Evolutionary conservation across 805 yeast species (phyloP).

Genomic region (Naumovozyma dairenensis): DNA sequence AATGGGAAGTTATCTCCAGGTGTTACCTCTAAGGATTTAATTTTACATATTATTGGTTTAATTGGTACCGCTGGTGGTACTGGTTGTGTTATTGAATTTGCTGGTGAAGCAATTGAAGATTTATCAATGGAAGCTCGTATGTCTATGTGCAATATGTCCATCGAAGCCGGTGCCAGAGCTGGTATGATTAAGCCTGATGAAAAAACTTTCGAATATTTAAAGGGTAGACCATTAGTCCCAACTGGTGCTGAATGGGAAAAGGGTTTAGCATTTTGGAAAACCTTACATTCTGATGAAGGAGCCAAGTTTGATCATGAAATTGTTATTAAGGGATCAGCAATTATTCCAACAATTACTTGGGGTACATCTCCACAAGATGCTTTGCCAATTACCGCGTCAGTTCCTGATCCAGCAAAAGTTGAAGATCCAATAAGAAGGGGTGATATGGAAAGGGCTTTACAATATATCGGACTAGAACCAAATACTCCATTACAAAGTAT

Average conservation of each 20-base stretch:
- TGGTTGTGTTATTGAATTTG: conserved; percentile 92
- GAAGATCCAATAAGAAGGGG: conserved; percentile 64
- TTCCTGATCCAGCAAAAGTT: conserved; percentile 79
- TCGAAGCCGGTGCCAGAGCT: conserved; percentile 98
- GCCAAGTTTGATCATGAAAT: conserved; percentile 84
- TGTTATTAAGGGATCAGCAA: conserved; percentile 68
- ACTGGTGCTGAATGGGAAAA: conserved; percentile 91
- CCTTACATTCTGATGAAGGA: conserved; percentile 79
- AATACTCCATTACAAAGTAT: conserved; percentile 71
- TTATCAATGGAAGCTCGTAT: conserved; percentile 95
- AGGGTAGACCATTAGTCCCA: conserved; percentile 94
- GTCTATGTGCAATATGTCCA: conserved; percentile 99
- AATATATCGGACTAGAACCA: conserved; percentile 85
- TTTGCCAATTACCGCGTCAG: conserved; percentile 79
- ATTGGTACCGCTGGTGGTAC: conserved; percentile 99
- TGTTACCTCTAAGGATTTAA: conserved; percentile 90
- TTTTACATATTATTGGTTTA: conserved; percentile 87
- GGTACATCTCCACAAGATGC: conserved; percentile 99
- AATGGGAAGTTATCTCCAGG: conserved; percentile 81
- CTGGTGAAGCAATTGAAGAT: conserved; percentile 86
- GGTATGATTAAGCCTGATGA: conserved; percentile 98
- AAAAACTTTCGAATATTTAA: conserved; percentile 74
- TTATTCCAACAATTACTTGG: conserved; percentile 96
- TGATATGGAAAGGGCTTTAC: conserved; percentile 85
- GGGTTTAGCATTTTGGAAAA: conserved; percentile 84